phyloP scores from a whole-genome alignment of 306 rosid species.

The Phaseolus lunatus region DNA sequence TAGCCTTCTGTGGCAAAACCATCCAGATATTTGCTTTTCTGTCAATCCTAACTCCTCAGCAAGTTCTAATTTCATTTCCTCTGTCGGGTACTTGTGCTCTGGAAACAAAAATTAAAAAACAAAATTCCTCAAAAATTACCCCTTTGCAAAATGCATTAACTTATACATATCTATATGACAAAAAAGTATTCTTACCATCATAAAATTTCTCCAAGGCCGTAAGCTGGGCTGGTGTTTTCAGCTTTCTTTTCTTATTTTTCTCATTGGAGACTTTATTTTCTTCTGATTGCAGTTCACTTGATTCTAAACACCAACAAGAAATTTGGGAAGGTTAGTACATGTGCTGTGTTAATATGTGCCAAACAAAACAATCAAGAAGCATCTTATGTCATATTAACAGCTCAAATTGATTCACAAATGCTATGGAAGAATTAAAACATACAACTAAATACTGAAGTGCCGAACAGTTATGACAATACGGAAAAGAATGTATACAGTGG shows the following conservation, averaged over 20 bases:
- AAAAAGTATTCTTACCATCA: slow-evolving; percentile 61
- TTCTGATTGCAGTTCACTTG: slow-evolving; percentile 70
- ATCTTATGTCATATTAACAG: neutral
- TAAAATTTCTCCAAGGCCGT: slow-evolving; percentile 84
- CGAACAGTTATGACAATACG: neutral
- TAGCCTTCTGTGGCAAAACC: slow-evolving; percentile 99
- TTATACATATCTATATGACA: slow-evolving; percentile 7
- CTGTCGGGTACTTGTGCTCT: slow-evolving; percentile 95
- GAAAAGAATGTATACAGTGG: slow-evolving; percentile 10
- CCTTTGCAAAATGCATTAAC: slow-evolving; percentile 30
- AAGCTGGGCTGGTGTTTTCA: slow-evolving; percentile 87
- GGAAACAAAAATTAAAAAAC: slow-evolving; percentile 36
- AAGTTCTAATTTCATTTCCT: slow-evolving; percentile 80
- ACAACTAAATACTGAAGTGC: slow-evolving; percentile 7
- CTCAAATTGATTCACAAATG: slow-evolving; percentile 30
- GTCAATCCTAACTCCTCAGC: slow-evolving; percentile 80
- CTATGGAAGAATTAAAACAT: slow-evolving; percentile 36
- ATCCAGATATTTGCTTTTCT: slow-evolving; percentile 96
- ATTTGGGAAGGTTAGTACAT: slow-evolving; percentile 34
- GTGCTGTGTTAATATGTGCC: neutral
- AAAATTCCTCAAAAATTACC: slow-evolving; percentile 37
- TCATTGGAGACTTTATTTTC: slow-evolving; percentile 73
- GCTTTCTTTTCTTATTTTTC: slow-evolving; percentile 78
- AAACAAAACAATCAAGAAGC: slow-evolving; percentile 26
- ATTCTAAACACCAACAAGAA: slow-evolving; percentile 62